Conservation (phyloP, 208 protist genomes). For the Tritrichomonas musculus region DNA sequence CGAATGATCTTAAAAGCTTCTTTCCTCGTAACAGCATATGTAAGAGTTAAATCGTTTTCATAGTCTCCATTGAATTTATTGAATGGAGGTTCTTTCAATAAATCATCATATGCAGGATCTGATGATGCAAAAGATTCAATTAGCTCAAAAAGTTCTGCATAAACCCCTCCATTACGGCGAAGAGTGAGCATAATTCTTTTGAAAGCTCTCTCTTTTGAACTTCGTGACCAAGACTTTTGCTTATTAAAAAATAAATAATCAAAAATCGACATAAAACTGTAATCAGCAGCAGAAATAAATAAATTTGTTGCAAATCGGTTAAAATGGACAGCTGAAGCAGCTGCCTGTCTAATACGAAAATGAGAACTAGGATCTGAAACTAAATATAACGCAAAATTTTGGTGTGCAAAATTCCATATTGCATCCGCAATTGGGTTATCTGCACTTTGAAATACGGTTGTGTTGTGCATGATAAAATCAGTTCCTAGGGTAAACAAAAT, state of each 20-base stretch:
- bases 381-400: neutral
- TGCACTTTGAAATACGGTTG: neutral
- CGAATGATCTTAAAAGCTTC: neutral
- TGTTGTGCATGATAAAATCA: neutral
- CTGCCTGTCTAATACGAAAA: neutral
- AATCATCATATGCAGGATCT: neutral
- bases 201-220: neutral
- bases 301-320: neutral
- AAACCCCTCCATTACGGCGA: neutral
- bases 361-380: neutral
- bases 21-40: neutral
- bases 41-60: too few species aligned
- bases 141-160: neutral
- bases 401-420: neutral
- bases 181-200: neutral
- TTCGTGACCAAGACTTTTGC: too few species aligned
- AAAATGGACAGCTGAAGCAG: neutral
- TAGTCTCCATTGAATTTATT: neutral
- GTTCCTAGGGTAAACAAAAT: neutral
- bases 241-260: neutral
- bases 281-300: neutral
- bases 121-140: neutral
- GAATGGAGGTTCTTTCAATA: neutral
- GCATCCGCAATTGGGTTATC: neutral
- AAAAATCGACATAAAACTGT: neutral